Conservation (phyloP, 2,329 filamentous ascomycete species). For the Paracamarosporium sp. region DNA sequence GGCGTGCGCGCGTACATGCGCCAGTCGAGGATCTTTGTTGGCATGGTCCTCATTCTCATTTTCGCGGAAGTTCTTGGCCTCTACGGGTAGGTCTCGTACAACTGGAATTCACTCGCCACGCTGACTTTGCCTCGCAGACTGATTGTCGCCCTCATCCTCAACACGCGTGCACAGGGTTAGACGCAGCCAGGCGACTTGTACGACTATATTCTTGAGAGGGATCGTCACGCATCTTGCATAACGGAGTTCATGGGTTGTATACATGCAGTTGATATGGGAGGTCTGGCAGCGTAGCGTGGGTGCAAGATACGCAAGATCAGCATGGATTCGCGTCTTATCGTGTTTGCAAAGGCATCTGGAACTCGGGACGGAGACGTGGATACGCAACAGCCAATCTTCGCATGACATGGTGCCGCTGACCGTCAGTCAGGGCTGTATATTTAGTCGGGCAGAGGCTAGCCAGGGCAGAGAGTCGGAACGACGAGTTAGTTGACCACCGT, state of each 20-base stretch:
- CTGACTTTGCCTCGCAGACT: slow-evolving; percentile 61
- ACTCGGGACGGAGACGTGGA: background rate
- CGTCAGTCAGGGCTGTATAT: background rate
- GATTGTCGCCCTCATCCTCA: slow-evolving; percentile 91
- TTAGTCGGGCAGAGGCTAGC: background rate
- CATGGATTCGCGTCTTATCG: background rate
- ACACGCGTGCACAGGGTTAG: slow-evolving; percentile 77
- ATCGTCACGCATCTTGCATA: slow-evolving; percentile 26
- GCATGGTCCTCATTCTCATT: slow-evolving; percentile 98
- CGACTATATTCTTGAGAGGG: slow-evolving; percentile 33
- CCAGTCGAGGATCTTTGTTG: slow-evolving; percentile 94
- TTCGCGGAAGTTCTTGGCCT: slow-evolving; percentile 97
- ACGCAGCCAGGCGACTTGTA: slow-evolving; percentile 27
- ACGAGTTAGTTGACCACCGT: background rate
- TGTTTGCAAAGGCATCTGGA: background rate
- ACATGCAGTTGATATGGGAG: background rate
- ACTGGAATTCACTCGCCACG: background rate
- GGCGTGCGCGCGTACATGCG: slow-evolving; percentile 94
- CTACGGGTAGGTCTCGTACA: slow-evolving; percentile 75
- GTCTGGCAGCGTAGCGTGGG: background rate
- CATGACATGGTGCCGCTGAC: background rate
- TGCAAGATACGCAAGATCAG: background rate
- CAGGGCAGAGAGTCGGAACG: background rate
- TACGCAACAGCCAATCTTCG: background rate
- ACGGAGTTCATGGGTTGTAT: slow-evolving; percentile 27